A percentile compares a stretch with the other conserved stretches of the same genome.
Conservation (phyloP, 2,329 filamentous ascomycete genomes). For the Hypoxylon sp. region DNA sequence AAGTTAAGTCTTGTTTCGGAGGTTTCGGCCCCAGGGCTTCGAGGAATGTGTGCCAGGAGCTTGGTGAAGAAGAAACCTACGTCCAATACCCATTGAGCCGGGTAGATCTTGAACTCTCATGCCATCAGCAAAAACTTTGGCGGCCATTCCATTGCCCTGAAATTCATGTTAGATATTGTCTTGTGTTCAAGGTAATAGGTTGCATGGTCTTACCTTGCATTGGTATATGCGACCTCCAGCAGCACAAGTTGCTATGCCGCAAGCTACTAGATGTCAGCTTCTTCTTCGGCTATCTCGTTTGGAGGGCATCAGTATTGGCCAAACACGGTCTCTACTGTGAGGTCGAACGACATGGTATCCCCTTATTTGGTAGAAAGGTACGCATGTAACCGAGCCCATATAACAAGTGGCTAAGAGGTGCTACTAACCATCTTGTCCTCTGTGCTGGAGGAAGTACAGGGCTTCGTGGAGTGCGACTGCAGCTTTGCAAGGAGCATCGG, state of each 20-base stretch:
- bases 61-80: slow-evolving; percentile 25
- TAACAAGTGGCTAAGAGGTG: neutral
- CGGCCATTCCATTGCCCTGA: slow-evolving; percentile 83
- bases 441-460: slow-evolving; percentile 61
- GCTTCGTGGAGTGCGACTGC: slow-evolving; percentile 70
- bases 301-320: neutral
- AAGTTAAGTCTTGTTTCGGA: neutral
- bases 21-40: neutral
- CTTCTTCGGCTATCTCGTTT: neutral
- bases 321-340: neutral
- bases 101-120: slow-evolving; percentile 80
- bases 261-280: slow-evolving; percentile 57
- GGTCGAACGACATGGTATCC: neutral
- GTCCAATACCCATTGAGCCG: slow-evolving; percentile 88
- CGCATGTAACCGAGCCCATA: neutral
- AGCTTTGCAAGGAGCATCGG: slow-evolving; percentile 62
- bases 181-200: neutral
- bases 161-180: slow-evolving; percentile 18
- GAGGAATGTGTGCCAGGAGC: neutral
- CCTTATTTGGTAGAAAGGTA: neutral
- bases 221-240: slow-evolving; percentile 86
- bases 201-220: slow-evolving; percentile 70
- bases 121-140: slow-evolving; percentile 87
- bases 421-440: slow-evolving; percentile 81
- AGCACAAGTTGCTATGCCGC: slow-evolving; percentile 81